Base-by-base conservation (phyloP, 805 yeast genomes). In the Myxozyma sirexii region DNA sequence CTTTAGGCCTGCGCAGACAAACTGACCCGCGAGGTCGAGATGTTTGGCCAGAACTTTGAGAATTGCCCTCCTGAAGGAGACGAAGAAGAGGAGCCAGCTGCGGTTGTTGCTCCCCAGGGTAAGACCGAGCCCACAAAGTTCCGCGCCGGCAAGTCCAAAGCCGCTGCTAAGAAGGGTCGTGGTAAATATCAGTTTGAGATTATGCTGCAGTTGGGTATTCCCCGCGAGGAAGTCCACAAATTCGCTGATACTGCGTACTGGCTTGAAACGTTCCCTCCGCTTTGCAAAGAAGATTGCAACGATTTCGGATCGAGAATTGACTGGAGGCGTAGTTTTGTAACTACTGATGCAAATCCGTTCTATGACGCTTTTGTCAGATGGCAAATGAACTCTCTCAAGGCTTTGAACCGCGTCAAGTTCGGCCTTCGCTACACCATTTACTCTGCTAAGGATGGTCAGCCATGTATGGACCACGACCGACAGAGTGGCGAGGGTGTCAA, bases 401-500 rank as follows among this genome's bases (percentile, higher is more conserved):
- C 84, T 48, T 77, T 81, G 60, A 96, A 93, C 65, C 93, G 90
- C 78, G 91, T 94, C 78, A 94, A 93, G 80, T 94, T 94, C 69
- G 99, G 99, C 76, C 96, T 93, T 80, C 87, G 99, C 79, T 90
- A 91, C 80, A 94, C 99, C 67, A 90, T 94, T 71, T 94, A 90
- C 78, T 92, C 98, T 43, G 96, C 91, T 73, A 93, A 89, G 78
- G 99, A 94, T 77, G 97, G 97, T 66, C 99, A 94, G 80, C 96
- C 99, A 41, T 94, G 99, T 81, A 92, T 94, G 93, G 99, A 94
- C 76, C 99, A 94, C 76, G 99, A 94, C 77, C 87, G 99, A 81
- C 88, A 83, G 76, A 84, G 93, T 51, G 99, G 99, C 74, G 99
- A 94, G 79, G 98, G 96, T 75, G 94, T 94, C 45, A 82, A 86